A percentile compares a stretch with the other conserved stretches of the same genome.
Conservation (phyloP, 106 monocot genomes). For the Cymbidium sinense region DNA sequence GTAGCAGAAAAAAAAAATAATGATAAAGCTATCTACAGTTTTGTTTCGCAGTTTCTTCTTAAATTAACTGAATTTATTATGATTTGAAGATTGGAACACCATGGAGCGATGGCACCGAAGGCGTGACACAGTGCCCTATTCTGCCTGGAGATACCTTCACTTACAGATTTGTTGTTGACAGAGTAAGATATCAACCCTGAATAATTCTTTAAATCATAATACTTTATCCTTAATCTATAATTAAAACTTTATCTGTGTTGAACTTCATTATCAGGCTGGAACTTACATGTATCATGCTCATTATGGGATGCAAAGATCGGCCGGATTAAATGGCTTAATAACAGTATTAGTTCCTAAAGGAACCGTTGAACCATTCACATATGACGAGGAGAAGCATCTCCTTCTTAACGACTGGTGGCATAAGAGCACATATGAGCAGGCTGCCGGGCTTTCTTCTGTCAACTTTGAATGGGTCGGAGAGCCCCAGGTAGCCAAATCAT, state of each 20-base stretch:
- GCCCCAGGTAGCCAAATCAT: constrained; percentile 40
- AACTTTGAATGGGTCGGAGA: constrained; percentile 58
- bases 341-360: constrained; percentile 29
- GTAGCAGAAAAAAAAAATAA: no score
- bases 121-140: constrained; percentile 81
- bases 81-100: constrained; percentile 61
- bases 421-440: constrained; percentile 56
- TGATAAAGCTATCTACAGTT: no score
- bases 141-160: constrained; percentile 60
- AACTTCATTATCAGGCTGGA: constrained; percentile 54
- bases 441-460: constrained; percentile 31
- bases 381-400: constrained; percentile 52
- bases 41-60: no score
- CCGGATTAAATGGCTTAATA: constrained; percentile 72
- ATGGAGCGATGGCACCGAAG: constrained; percentile 76
- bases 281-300: constrained; percentile 86
- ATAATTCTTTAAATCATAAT: no score
- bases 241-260: no score
- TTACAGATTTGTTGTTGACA: constrained; percentile 74
- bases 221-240: no score
- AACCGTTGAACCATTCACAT: constrained; percentile 51
- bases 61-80: no score
- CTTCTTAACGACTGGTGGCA: constrained; percentile 95
- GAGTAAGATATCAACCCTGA: constrained; percentile 41
- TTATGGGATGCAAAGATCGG: constrained; percentile 85